Base-by-base conservation (phyloP, 1,284 basidiomycete genomes). In the Wallemia hederae region DNA sequence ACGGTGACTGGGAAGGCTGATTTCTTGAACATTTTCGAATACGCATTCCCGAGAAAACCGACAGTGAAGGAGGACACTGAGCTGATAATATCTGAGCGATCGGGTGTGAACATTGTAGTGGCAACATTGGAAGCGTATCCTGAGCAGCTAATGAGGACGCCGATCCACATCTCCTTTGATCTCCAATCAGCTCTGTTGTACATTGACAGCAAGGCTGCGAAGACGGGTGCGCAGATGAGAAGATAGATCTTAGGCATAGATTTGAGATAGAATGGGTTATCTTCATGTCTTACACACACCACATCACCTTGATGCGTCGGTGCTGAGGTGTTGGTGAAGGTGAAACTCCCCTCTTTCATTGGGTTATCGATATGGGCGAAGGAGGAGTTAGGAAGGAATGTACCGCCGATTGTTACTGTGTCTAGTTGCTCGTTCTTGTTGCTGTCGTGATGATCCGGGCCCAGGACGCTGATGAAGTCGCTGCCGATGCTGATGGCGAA, bases 401-500 rank as follows among this genome's bases (percentile, higher is more conserved):
- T 79, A 1, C 85, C 87, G 34, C 74, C 72, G 59, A 79, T 70
- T 2, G 80, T 78, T 11, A 75, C 61, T 57, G 69, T 71, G 27
- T 68, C 65, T 14, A 58, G 24, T 26, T 22, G 39, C n/a, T 26
- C 59, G 24, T 58, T 69, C 24, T 76, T 70, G 17, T 83, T 74
- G 27, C 75, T 72, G 55, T 70, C 70, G 22, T 81, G 78, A 19
- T 78, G 77, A 0, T 69, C 65, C 0, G 72, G 77, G 67, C 89
- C 85, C 62, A 89, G 73, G 25, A 89, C 75, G 61, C 86, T 80
- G 67, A 81, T 90, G 24, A 89, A 72, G 67, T 90, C 86, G 2
- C 82, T 86, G 33, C 86, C 86, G 62, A 90, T 85, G 63, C 87
- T 83, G 59, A 91, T 76, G 60, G 85, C 85, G 69, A 90, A 90